These are phyloP conservation scores for Coemansia sp. DNA, from an alignment of 192 early-diverging fungal species.

Conservation along the genomic window DNA sequence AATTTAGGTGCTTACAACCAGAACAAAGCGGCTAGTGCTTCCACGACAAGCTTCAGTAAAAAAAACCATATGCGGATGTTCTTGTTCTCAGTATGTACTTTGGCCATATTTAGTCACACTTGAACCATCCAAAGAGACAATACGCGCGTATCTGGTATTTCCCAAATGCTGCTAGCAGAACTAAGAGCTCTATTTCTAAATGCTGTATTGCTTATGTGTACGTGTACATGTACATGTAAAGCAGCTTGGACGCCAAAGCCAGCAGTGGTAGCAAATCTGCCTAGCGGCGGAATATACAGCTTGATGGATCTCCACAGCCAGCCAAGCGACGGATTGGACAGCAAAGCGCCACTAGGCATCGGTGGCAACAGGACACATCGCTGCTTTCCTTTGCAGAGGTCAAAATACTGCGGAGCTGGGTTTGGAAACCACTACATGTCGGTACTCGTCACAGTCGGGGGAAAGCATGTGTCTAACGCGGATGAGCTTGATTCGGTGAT, in stretches of 20 bases:
- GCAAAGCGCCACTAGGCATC: neutral
- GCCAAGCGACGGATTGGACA: neutral
- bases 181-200: neutral
- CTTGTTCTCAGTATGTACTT: too few relatives aligned
- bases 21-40: too few relatives aligned
- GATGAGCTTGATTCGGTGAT: conserved; percentile 35
- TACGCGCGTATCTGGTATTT: neutral
- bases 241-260: neutral
- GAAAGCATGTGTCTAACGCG: conserved; percentile 21
- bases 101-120: too few relatives aligned
- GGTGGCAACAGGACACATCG: neutral
- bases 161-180: neutral
- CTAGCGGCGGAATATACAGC: conserved; percentile 9
- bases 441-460: conserved; percentile 18
- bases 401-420: conserved; percentile 33
- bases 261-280: neutral
- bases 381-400: conserved; percentile 34
- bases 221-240: neutral
- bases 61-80: too few relatives aligned
- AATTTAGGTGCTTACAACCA: too few relatives aligned
- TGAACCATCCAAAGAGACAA: neutral
- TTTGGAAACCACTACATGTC: conserved; percentile 38
- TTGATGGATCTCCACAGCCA: neutral
- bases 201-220: neutral
- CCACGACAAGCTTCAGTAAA: too few relatives aligned